phyloP scores from a whole-genome alignment of 2,329 filamentous ascomycete species.

The Dothideomycetidae sp. region DNA sequence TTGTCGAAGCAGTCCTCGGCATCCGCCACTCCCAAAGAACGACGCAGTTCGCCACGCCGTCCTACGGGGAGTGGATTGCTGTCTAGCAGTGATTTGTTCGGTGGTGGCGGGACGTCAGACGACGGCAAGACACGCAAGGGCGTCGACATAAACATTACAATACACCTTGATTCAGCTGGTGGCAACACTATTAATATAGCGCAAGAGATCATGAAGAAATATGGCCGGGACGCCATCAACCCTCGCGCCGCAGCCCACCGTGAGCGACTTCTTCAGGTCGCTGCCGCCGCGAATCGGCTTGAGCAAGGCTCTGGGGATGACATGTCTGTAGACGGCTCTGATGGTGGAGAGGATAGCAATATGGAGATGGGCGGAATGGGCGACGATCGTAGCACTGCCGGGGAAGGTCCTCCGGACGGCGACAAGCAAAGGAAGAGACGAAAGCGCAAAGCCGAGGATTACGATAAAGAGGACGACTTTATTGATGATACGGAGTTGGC shows the following conservation, averaged over 20 bases:
- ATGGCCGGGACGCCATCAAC: conserved; percentile 87
- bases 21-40: conserved; percentile 21
- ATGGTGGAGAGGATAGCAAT: conserved; percentile 60
- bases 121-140: conserved; percentile 29
- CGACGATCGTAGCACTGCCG: conserved; percentile 46
- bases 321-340: conserved; percentile 62
- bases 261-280: conserved; percentile 75
- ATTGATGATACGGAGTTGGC: conserved; percentile 85
- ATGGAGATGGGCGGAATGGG: conserved; percentile 67
- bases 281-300: conserved; percentile 71
- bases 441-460: conserved; percentile 58
- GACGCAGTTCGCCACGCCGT: conserved; percentile 39
- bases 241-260: conserved; percentile 79
- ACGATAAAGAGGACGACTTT: conserved; percentile 53
- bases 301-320: conserved; percentile 62
- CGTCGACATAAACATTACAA: conserved; percentile 72
- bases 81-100: conserved; percentile 47
- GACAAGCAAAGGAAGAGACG: conserved; percentile 65
- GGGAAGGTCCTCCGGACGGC: conserved; percentile 48
- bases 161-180: conserved; percentile 64
- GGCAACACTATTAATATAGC: conserved; percentile 95
- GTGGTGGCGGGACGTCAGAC: conserved; percentile 33
- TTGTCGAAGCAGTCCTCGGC: conserved; percentile 5
- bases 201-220: conserved; percentile 80
- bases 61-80: conserved; percentile 50